Conservation (phyloP, 1,284 basidiomycete genomes). For the Anthracocystis panici-leucophaei region DNA sequence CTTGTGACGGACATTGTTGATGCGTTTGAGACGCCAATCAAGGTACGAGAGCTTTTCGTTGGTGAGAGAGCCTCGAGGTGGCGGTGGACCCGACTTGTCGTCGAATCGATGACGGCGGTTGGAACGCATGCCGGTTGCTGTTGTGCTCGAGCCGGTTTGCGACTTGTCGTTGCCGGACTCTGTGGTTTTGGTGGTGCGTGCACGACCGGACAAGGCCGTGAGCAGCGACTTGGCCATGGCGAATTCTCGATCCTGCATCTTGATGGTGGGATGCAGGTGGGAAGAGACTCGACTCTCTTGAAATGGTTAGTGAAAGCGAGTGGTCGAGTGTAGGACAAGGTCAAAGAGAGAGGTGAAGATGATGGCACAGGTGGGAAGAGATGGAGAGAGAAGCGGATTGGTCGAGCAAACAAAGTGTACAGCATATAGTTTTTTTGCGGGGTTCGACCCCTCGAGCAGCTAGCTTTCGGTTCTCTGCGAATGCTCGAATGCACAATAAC, state of each 20-base stretch:
- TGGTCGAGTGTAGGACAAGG: not conserved
- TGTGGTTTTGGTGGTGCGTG: conserved; percentile 10
- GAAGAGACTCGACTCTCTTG: not conserved
- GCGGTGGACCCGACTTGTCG: conserved; percentile 44
- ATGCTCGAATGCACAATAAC: not conserved
- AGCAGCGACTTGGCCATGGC: conserved; percentile 36
- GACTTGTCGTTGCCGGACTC: conserved; percentile 5
- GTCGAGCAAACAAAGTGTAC: not conserved
- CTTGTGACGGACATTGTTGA: conserved; percentile 31
- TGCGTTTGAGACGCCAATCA: conserved; percentile 52
- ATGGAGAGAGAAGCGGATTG: not conserved
- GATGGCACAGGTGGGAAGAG: not conserved
- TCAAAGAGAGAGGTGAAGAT: not conserved
- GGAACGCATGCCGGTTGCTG: conserved; percentile 1
- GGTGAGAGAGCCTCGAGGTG: conserved; percentile 48
- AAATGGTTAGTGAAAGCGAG: not conserved
- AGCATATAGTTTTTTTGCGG: conserved; percentile 1
- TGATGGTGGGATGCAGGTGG: not conserved
- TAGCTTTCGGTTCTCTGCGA: not conserved
- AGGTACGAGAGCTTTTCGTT: conserved; percentile 52
- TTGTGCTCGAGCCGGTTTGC: conserved; percentile 6
- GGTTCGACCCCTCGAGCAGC: not conserved
- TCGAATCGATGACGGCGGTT: conserved; percentile 37
- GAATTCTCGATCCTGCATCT: conserved; percentile 39
- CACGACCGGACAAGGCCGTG: conserved; percentile 24